Base-by-base conservation (phyloP, 148 eudicot species). In the Limonium bicolor region DNA sequence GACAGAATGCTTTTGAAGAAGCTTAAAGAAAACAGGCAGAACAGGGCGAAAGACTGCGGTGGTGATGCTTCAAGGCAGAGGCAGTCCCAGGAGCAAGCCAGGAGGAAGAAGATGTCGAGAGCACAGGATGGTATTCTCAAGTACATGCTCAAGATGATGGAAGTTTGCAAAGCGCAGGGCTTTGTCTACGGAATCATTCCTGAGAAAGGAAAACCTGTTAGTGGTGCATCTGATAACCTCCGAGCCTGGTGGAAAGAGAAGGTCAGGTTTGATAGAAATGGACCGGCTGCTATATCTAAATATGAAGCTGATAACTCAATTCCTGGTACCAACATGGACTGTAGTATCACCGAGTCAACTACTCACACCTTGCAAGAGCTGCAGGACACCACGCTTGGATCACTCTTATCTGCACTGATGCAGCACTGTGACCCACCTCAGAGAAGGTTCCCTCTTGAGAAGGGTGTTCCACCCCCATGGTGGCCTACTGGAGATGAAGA, bases 1-100 rank as follows among this genome's bases (percentile, higher is more conserved):
- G 76, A 83, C 53, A 79, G 73, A 53, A 72, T 83, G 84, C 53
- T 61, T 7, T 60, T 83, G 17, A 79, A 76, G 49, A 53, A 73
- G 28, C 72, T 83, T 5, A 83, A 83, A 53, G 84, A 83, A 26
- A n/a, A n/a, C n/a, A n/a, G n/a, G n/a, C 52, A 56, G 27, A 70
- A 21, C 13, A 70, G 54, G 26, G 20, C 49, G 0, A 61, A 48
- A 31, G 67, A 61, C 28, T 52, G 43, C 18, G 7, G 14, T 40
- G 0, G 6, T 20, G 64, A 70, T 35, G 35, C 22, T 39, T 50
- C 67, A 0, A 61, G 61, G 52, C 60, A 56, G 36, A 63, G 62
- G 1, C 72, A 66, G 17, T 66, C 78, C 20, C 66, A 67, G 41
- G 78, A 67, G 47, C 78, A 72, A 29, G 70, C 73, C 1, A 55